Evolutionary conservation across 345 rosid genomes (phyloP).

Genomic region (Arabidopsis arenosa): DNA sequence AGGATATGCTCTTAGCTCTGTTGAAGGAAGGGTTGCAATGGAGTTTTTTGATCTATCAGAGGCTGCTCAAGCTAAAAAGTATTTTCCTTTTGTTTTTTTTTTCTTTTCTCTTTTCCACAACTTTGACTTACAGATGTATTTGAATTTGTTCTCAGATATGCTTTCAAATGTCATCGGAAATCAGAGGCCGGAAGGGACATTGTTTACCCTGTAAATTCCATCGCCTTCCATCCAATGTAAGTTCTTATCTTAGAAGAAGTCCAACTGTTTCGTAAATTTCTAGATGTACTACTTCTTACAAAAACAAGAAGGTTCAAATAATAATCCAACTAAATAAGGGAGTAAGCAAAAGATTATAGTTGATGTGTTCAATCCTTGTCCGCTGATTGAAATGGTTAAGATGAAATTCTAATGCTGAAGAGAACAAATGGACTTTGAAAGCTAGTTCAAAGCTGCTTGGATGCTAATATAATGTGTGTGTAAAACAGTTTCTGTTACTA

Average conservation of each 20-base stretch:
- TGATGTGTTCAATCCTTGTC: background rate
- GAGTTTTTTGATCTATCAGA: constrained; percentile 97
- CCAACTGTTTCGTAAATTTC: constrained; percentile 7
- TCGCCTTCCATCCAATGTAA: constrained; percentile 98
- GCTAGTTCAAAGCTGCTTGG: constrained; percentile 4
- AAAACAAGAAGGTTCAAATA: background rate
- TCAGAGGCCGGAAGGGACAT: constrained; percentile 97
- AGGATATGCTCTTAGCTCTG: constrained; percentile 99
- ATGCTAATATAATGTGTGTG: constrained; percentile 1
- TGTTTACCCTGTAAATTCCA: constrained; percentile 93
- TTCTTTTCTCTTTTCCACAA: background rate
- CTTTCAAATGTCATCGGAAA: constrained; percentile 98
- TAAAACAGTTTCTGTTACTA: background rate
- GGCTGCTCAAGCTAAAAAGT: constrained; percentile 97
- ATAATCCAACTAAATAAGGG: background rate
- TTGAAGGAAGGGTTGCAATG: constrained; percentile 99
- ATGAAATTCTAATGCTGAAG: background rate
- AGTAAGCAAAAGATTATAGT: no score
- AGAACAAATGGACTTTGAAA: background rate
- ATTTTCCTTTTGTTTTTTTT: constrained; percentile 26
- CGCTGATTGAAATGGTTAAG: background rate
- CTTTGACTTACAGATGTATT: constrained; percentile 19
- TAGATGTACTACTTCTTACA: constrained; percentile 3
- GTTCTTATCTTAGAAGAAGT: constrained; percentile 44
- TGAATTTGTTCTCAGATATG: constrained; percentile 66